A percentile compares a stretch with the other conserved stretches of the same genome.
Conservation (phyloP, 1,139 yeast genomes). For the Sugiyamaella pinicola region DNA sequence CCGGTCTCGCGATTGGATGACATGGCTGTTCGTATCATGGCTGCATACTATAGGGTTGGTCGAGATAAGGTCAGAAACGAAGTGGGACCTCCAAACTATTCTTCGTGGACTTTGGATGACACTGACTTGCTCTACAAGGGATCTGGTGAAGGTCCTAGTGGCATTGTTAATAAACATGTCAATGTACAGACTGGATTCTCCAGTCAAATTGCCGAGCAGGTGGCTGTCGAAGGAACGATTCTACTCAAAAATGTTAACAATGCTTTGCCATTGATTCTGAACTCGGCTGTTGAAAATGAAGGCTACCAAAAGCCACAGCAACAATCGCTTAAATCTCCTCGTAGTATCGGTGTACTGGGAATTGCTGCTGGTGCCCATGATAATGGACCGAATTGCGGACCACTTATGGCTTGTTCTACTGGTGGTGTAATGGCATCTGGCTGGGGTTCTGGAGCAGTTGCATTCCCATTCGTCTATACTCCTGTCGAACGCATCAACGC, state of each 20-base stretch:
- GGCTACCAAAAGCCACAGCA: constrained; percentile 35
- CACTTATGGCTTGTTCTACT: constrained; percentile 34
- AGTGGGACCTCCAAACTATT: constrained; percentile 56
- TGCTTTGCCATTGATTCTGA: constrained; percentile 51
- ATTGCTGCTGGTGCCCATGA: constrained; percentile 37
- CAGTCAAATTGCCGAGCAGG: constrained; percentile 53
- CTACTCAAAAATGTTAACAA: constrained; percentile 55
- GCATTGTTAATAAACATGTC: constrained; percentile 57
- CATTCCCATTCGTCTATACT: constrained; percentile 56
- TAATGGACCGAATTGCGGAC: constrained; percentile 46
- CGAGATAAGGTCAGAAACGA: constrained; percentile 32
- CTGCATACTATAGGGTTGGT: constrained; percentile 52
- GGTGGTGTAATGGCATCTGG: constrained; percentile 38
- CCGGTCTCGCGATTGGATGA: constrained; percentile 60
- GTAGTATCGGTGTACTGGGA: constrained; percentile 51
- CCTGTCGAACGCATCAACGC: constrained; percentile 46
- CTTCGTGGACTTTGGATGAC: constrained; percentile 61
- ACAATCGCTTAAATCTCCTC: constrained; percentile 43
- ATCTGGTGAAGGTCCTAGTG: constrained; percentile 56
- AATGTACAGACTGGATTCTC: constrained; percentile 56
- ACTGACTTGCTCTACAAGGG: constrained; percentile 54
- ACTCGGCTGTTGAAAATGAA: not conserved
- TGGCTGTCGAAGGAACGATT: constrained; percentile 60
- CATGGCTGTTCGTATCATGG: constrained; percentile 62
- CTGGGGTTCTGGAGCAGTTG: constrained; percentile 54